These are phyloP conservation scores for Apostasia shenzhenica DNA, from an alignment of 106 monocot genomes.

Conservation along the genomic window DNA sequence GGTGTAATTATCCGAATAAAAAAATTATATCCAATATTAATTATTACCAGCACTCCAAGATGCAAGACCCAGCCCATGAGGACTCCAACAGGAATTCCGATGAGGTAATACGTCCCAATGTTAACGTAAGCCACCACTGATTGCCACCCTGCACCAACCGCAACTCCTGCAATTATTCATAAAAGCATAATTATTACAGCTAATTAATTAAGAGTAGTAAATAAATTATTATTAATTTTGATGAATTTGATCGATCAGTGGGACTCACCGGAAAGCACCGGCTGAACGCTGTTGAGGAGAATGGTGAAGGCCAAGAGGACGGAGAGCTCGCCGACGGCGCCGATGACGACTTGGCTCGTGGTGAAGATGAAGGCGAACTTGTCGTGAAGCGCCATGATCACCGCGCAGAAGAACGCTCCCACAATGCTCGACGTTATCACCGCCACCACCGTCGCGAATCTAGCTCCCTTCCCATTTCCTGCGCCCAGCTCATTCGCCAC, in stretches of 20 bases:
- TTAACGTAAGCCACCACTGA: conserved; percentile 56
- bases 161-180: conserved; percentile 34
- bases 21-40: not conserved
- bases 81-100: conserved; percentile 56
- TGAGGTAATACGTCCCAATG: conserved; percentile 57
- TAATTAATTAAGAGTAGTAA: no score
- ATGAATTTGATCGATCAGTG: not conserved
- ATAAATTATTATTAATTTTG: no score
- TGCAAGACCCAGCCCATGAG: conserved; percentile 60
- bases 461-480: conserved; percentile 64
- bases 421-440: conserved; percentile 40
- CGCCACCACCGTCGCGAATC: conserved; percentile 54
- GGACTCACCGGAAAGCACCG: conserved; percentile 64
- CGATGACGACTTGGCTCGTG: conserved; percentile 28
- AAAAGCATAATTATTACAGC: no score
- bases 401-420: conserved; percentile 47
- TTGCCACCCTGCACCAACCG: conserved; percentile 47
- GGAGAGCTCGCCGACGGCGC: conserved; percentile 50
- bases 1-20: not conserved
- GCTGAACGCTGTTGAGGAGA: conserved; percentile 89
- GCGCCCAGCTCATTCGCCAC: conserved; percentile 88
- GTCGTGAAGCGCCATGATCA: conserved; percentile 49
- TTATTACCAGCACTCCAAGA: conserved; percentile 48
- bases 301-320: conserved; percentile 60
- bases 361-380: conserved; percentile 74